phyloP scores from a whole-genome alignment of 169 alveolate genomes.

The Babesia ovis region DNA sequence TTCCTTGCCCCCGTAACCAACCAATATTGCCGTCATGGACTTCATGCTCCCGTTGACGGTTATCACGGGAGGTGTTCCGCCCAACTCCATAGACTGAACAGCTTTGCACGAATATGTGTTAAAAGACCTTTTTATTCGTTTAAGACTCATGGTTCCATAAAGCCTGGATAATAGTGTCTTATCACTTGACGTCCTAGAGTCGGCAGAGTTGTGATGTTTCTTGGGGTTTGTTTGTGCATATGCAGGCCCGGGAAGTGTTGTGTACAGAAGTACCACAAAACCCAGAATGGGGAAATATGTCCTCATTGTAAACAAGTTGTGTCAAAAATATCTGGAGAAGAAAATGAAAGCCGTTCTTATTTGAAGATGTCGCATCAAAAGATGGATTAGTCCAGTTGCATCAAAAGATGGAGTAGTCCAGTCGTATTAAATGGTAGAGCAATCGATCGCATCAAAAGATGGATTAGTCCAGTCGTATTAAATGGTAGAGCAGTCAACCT shows the following conservation, averaged over 20 bases:
- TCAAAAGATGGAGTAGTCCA: too few relatives aligned
- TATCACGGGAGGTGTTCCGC: background rate
- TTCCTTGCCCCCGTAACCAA: constrained; percentile 24
- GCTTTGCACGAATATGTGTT: constrained; percentile 7
- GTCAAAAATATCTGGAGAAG: too few relatives aligned
- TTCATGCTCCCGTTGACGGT: constrained; percentile 6
- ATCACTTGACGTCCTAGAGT: background rate
- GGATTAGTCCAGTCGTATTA: too few relatives aligned
- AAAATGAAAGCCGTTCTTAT: too few relatives aligned
- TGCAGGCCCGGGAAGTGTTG: background rate
- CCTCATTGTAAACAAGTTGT: too few relatives aligned
- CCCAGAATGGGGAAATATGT: too few relatives aligned
- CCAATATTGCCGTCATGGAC: constrained; percentile 18
- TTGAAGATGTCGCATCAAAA: too few relatives aligned
- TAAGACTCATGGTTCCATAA: background rate
- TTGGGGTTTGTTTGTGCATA: background rate
- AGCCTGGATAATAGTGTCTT: background rate
- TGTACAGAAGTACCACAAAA: background rate
- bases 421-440: too few relatives aligned
- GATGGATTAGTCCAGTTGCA: too few relatives aligned
- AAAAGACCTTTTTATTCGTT: background rate
- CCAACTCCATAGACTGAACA: background rate
- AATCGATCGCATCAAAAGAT: too few relatives aligned
- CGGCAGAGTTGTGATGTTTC: background rate
- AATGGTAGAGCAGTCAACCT: too few relatives aligned